Evolutionary conservation across 2,329 filamentous ascomycete genomes (phyloP), one percentile per base, ranked within the genome.

Genomic region (Fusarium compactum): DNA sequence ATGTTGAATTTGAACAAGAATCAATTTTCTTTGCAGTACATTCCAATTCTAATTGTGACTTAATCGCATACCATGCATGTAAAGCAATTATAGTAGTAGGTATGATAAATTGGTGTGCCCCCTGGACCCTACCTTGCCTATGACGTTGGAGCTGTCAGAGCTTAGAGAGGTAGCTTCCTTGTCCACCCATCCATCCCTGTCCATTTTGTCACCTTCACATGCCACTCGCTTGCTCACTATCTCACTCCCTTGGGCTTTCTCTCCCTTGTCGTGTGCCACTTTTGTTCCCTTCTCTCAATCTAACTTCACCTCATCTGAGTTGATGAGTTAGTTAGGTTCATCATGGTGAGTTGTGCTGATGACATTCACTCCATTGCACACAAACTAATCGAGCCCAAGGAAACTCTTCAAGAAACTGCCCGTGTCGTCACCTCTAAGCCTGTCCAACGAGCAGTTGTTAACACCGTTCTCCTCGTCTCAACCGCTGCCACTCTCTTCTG

Each of bases 381-480:
- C 32, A n/a, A n/a, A 48, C 66, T 70, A 27, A 70, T 44, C 50
- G 34, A 48, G 24, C 22, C 32, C 48, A 58, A 81, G 80, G 79
- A 82, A 54, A 74, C 76, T n/a, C 57, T 82, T 25, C 75, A 78
- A 62, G 79, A 81, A 58, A 77, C 79, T 14, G 76, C 74, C 30
- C 78, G 79, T 62, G 78, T 79, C 29, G 79, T 82, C 20, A 87
- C 86, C 41, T 88, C 87, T 60, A 84, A 84, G 68, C 79, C 82
- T 11, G 83, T 85, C n/a, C 84, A 85, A 73, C 82, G 85, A 65
- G 82, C 81, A 3, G 80, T 85, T 59, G 76, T 89, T 45, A 85
- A 84, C 64, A 80, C 82, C 3, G 75, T 81, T 18, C 78, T 89
- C 22, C 79, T 87, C 22, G 72, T 80, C 8, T 78, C 78, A 14